phyloP scores from a whole-genome alignment of 495 filamentous ascomycete genomes.

The Parachaetomium inaequale region DNA sequence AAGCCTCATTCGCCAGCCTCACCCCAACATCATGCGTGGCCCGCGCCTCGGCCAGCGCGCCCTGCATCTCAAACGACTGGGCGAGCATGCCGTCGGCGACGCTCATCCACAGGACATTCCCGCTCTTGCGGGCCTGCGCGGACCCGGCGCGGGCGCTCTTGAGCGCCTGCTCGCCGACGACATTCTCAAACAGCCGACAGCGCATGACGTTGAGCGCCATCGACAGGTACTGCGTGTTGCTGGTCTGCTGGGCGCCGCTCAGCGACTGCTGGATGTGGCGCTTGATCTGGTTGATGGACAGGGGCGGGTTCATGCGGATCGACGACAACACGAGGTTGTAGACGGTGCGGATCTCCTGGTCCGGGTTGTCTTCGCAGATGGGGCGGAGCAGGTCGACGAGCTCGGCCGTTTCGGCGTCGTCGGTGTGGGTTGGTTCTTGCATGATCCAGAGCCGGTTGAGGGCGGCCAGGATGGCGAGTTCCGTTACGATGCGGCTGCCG shows the following conservation, averaged over 20 bases:
- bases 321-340: conserved; percentile 75
- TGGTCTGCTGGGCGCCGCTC: conserved; percentile 49
- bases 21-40: conserved; percentile 29
- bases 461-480: conserved; percentile 71
- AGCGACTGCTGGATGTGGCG: conserved; percentile 64
- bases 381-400: conserved; percentile 64
- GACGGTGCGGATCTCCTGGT: conserved; percentile 70
- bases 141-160: conserved; percentile 76
- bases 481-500: conserved; percentile 56
- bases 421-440: conserved; percentile 55
- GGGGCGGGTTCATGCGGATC: conserved; percentile 50
- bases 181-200: conserved; percentile 75
- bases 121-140: conserved; percentile 68
- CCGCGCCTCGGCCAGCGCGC: conserved; percentile 60
- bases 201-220: conserved; percentile 86
- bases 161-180: conserved; percentile 84
- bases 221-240: conserved; percentile 71
- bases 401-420: conserved; percentile 46
- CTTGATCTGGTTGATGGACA: conserved; percentile 69
- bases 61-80: conserved; percentile 68
- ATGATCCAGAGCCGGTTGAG: conserved; percentile 83
- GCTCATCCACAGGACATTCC: conserved; percentile 78
- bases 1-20: conserved; percentile 32
- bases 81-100: conserved; percentile 78
- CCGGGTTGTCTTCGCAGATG: conserved; percentile 63